Conservation (phyloP, 2,329 filamentous ascomycete genomes). For the Cylindrodendrum hubeiense region DNA sequence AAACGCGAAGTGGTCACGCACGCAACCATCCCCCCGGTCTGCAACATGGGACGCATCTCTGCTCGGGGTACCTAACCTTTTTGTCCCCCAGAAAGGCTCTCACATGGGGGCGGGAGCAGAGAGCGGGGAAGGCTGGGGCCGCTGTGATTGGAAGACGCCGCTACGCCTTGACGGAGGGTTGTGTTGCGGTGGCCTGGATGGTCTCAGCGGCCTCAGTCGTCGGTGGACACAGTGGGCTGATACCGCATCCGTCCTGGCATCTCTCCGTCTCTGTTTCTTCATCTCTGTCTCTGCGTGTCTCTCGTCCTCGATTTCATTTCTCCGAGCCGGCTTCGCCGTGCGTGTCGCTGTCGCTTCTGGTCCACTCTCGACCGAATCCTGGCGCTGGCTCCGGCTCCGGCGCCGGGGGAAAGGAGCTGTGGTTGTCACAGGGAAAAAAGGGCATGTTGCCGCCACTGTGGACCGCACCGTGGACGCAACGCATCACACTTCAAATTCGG, state of each 20-base stretch:
- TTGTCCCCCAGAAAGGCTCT: neutral
- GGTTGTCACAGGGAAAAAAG: neutral
- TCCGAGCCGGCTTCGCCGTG: too few species aligned
- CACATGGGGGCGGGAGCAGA: conserved; percentile 20
- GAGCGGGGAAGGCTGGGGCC: conserved; percentile 27
- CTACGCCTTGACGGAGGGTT: neutral
- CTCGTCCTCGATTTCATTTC: too few species aligned
- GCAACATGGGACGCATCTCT: conserved; percentile 16
- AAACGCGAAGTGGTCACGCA: conserved; percentile 16
- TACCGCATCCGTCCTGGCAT: neutral
- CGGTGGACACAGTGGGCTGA: conserved; percentile 1
- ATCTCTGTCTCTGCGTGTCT: too few species aligned
- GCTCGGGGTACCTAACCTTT: conserved; percentile 18
- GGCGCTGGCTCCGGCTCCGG: too few species aligned
- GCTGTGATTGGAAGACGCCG: conserved; percentile 18
- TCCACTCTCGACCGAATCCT: too few species aligned
- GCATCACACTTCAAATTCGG: neutral
- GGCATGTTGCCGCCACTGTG: neutral
- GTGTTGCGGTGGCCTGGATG: neutral
- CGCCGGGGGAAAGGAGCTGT: neutral
- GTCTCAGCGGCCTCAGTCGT: neutral
- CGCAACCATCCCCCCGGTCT: conserved; percentile 9
- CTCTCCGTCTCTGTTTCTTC: too few species aligned
- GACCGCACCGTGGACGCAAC: neutral
- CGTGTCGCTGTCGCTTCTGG: neutral